Base-by-base conservation (phyloP, 1,284 basidiomycete genomes). In the Bondarzewia mesenterica region DNA sequence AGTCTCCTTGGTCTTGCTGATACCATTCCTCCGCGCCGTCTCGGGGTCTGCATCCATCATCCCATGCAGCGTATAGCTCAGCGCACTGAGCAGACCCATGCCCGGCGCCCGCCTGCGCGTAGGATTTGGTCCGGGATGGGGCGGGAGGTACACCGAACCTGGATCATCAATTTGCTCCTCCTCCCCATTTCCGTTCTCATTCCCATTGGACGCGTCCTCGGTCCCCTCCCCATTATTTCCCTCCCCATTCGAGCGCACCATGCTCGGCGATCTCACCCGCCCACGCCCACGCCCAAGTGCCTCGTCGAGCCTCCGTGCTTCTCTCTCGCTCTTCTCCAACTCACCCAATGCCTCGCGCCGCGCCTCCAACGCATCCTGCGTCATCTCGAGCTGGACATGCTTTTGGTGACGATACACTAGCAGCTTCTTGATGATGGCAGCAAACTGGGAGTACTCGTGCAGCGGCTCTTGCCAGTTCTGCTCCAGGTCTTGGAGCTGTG, bases 21-120 rank as follows among this genome's bases (percentile, higher is more conserved):
- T 98, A 50, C 85, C 83, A 59, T 87, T 96, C 51, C 95, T 76
- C 52, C 96, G 77, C 4, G 95, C 94, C 14, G 89, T 90, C 69
- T 98, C 96, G 0, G 96, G 94, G 69, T 99, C 96, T 6, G 91
- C 89, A 59, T 99, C 96, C 86, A 99, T 97, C 82, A 99, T 94
- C 8, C 92, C 92, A 59, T 95, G 93, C 51, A 99, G 68, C 20
- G 93, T 94, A 68, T 97, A 93, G 59, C 89, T 93, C 47, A 99
- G 72, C 6, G 96, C 95, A 59, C 85, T 93, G 38, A 99, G 63
- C 22, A 99, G 70, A 5, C 93, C 94, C 73, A 89, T 89, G 1
- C 90, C 89, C 46, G 85, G 83, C 10, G 80, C 70, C 52, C 78
- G 71, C 58, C 77, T 71, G 57, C 74, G 71, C 40, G 75, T 67